Conservation (phyloP, 1,284 basidiomycete species). For the Stereum hirsutum region DNA sequence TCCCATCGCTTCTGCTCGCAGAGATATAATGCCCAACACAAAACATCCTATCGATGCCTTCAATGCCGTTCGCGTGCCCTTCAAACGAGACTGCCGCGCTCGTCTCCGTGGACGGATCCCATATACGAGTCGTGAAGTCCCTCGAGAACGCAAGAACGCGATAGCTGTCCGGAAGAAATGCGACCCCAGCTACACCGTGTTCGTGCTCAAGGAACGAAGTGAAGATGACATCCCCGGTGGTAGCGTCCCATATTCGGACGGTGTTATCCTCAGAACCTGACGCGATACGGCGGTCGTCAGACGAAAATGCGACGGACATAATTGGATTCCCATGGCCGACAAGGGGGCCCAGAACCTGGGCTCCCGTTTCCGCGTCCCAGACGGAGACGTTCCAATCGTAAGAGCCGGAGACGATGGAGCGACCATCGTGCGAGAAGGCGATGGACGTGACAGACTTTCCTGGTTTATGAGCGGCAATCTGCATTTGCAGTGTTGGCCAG, state of each 20-base stretch:
- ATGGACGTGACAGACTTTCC: neutral
- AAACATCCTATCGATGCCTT: too few species aligned
- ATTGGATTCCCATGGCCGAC: neutral
- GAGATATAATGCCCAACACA: too few species aligned
- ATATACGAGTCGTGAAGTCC: neutral
- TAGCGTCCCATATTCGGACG: neutral
- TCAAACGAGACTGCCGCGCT: neutral
- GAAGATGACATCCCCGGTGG: neutral
- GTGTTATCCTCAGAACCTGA: neutral
- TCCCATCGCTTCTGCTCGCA: too few species aligned
- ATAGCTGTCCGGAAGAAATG: neutral
- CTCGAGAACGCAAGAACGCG: neutral
- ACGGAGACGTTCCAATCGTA: neutral
- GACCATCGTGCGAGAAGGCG: neutral
- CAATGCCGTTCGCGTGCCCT: too few species aligned
- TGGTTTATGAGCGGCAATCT: neutral
- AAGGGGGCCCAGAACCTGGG: neutral
- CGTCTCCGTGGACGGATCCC: neutral
- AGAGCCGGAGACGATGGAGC: neutral
- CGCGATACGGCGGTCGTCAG: neutral
- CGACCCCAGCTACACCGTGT: neutral
- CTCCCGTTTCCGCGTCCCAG: neutral
- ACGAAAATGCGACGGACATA: neutral
- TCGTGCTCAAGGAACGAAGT: neutral
- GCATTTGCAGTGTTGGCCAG: neutral